Base-by-base conservation (phyloP, 805 yeast genomes). In the Wickerhamomyces subpelliculosus region DNA sequence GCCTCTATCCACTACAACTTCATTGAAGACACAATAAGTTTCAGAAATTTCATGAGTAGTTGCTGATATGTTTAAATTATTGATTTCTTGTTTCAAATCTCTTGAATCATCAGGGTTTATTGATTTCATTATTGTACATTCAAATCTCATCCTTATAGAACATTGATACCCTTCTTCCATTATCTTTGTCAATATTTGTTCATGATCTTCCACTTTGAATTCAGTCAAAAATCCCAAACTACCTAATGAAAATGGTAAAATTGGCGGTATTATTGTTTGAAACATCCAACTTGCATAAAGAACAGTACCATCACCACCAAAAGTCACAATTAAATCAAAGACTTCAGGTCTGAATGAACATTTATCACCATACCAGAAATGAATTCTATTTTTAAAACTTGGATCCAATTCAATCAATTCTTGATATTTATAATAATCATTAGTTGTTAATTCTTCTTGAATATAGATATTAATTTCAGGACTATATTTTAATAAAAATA, bases 251-350 rank as follows among this genome's bases (percentile, higher is more conserved):
- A 79, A 80, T 19, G 82, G 70, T 41, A 80, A 55, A 4, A 80
- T 73, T 4, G 86, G 87, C 0, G 87, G 86, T 5, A 78, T 83
- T 27, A 63, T 65, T 18, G 61, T 58, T 56, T 72, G 77, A 51
- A 80, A 80, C 22, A 77, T 54, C 38, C 80, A 72, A 1, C 82
- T 79, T 1, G 81, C 84, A 45, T 75, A 72, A 20, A 80, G 54
- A 29, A 79, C 81, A 0, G 87, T 80, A 6, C 87, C 87, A 52
- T 80, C 87, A 10, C 87, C 87, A 17, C 87, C 87, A 22, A 80
- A 58, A 1, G 85, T 76, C 17, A 80, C 67, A 0, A 80, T 69
- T 39, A 80, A 60, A 50, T 80, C 86, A 47, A 68, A 70, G 21
- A 55, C 37, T 31, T 68, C 70, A 2, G 60, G 55, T 40, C 51